Evolutionary conservation across 352 stramenopile genomes (phyloP), one percentile per base, ranked within the genome.

Genomic region (Globisporangium mamillatum): DNA sequence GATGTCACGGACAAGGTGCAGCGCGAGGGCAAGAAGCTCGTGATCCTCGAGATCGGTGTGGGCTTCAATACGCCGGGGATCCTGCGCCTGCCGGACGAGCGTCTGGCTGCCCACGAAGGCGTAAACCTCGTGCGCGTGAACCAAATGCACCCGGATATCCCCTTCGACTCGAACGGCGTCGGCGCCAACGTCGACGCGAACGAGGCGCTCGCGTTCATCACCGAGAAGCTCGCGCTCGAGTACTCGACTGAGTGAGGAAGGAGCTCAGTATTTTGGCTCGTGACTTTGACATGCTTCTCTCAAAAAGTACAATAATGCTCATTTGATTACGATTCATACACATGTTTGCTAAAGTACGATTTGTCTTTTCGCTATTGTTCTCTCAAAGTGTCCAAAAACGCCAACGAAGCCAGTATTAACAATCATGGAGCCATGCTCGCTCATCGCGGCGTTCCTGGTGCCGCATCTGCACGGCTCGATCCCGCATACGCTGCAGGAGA

Each of bases 21-120:
- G 54, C 67, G 70, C 5, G 55, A 78, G 7, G 63, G 65, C 41
- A 89, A 86, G 67, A 91, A 88, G 41, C 80, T 93, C 41, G 83
- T 79, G 18, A 83, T 92, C 20, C 73, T 92, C 16, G 83, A 93
- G 60, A 66, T 93, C 41, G 86, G 86, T 22, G 82, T 77, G 38
- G 82, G 86, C 4, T 92, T 90, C 70, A 93, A 92, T 64, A 93
- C 86, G 0, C 86, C 83, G 0, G 80, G 71, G 1, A 81, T 93
- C 14, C 58, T 90, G 14, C 76, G 83, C 1, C 66, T 89, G 18
- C 83, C 83, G 1, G 78, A 89, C 46, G 83, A 93, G 57, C 72
- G 72, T 2, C 63, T 90, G 59, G 79, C 79, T 4, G 68, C 70
- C 9, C 61, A 68, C 3, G 63, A 84, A 14, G 75, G 76, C n/a